Base-by-base conservation (phyloP, 352 stramenopile species). In the Aphanomyces astaci region DNA sequence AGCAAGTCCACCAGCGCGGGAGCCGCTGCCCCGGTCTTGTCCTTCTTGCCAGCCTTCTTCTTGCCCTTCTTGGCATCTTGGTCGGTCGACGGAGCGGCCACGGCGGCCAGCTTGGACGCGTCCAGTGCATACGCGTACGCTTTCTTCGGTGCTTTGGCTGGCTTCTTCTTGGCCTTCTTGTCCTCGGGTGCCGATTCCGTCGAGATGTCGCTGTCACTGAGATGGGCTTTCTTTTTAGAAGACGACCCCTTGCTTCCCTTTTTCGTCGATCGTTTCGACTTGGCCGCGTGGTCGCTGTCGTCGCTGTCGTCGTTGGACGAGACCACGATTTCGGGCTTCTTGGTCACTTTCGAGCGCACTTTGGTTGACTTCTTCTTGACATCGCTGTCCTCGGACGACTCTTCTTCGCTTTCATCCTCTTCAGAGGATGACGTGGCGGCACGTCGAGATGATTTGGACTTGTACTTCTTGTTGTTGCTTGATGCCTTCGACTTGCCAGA, bases 391-490 rank as follows among this genome's bases (percentile, higher is more conserved):
- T 51, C 60, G 15, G 60, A 66, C 4, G 46, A 57, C n/a, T 51
- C 30, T 17, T 66, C 59, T 9, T 15, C 27, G 25, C 36, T 27
- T 7, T 54, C 62, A 60, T 52, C 49, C 11, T 62, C 51, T 13
- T 59, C 43, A 17, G 17, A 10, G 56, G 31, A 39, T 19, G 36
- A 53, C 24, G 22, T 64, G 36, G 36, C 51, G 7, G 25, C 19
- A 2, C n/a, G 24, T 24, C 45, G 43, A 7, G 30, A 24, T 10
- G 27, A 46, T n/a, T 68, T 68, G 36, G 36, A 43, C 19, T 53
- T 51, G 60, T 68, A 45, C 27, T 68, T 68, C 39, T 68, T 68
- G 17, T 68, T 46, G 62, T 68, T 68, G 62, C 5, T 64, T 36
- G 19, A 52, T n/a, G 15, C n/a, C 40, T 51, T 53, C 9, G 24